phyloP scores from a whole-genome alignment of 2,329 filamentous ascomycete genomes.

The Fusarium sp. region DNA sequence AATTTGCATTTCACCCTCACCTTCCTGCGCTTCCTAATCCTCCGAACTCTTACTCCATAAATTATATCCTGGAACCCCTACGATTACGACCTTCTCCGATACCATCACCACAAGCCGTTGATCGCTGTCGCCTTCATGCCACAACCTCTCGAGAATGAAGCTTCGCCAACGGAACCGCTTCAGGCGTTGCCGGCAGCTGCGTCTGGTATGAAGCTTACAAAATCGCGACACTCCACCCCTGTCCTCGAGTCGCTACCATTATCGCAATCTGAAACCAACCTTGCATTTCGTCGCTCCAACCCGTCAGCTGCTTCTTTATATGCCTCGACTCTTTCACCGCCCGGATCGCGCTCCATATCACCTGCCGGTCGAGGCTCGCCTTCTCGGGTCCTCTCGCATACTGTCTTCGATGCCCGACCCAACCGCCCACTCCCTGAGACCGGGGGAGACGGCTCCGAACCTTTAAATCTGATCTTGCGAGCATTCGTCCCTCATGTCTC shows the following conservation, averaged over 20 bases:
- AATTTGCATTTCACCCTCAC: slow-evolving; percentile 36
- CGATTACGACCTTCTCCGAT: slow-evolving; percentile 13
- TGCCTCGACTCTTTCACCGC: slow-evolving; percentile 74
- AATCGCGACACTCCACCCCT: slow-evolving; percentile 69
- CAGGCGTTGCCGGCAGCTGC: slow-evolving; percentile 76
- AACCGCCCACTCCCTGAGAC: slow-evolving; percentile 58
- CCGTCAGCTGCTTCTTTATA: slow-evolving; percentile 71
- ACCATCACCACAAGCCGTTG: slow-evolving; percentile 20
- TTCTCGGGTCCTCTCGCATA: slow-evolving; percentile 66
- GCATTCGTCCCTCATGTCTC: slow-evolving; percentile 92
- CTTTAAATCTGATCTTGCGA: slow-evolving; percentile 76
- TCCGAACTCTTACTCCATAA: slow-evolving; percentile 19
- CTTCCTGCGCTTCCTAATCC: slow-evolving; percentile 43
- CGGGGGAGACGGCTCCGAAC: slow-evolving; percentile 61
- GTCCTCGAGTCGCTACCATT: slow-evolving; percentile 59
- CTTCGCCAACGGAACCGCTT: slow-evolving; percentile 71
- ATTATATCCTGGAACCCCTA: slow-evolving; percentile 6
- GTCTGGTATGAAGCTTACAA: slow-evolving; percentile 68
- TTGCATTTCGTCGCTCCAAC: slow-evolving; percentile 66
- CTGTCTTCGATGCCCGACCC: slow-evolving; percentile 64
- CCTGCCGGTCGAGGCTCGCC: slow-evolving; percentile 70
- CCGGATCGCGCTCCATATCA: slow-evolving; percentile 75
- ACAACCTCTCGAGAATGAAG: slow-evolving; percentile 71
- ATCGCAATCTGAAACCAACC: slow-evolving; percentile 63
- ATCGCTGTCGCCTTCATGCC: slow-evolving; percentile 68